These are phyloP conservation scores for Pulveroboletus sp. DNA, from an alignment of 768 basidiomycete genomes.

Conservation along the genomic window DNA sequence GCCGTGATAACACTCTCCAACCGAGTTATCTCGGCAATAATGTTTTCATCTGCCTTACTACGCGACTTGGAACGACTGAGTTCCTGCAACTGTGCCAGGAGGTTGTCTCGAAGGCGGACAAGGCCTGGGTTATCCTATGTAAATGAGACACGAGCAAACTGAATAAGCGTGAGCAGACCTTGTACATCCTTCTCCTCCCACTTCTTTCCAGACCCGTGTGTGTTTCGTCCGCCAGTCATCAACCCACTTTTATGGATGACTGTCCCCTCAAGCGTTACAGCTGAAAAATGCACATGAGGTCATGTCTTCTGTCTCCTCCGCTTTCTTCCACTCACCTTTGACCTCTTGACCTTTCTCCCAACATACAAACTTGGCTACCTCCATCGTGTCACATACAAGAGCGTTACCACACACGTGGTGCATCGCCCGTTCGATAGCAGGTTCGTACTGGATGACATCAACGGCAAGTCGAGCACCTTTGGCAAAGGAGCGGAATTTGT, in stretches of 20 bases:
- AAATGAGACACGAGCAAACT: slow-evolving; percentile 23
- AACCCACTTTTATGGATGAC: slow-evolving; percentile 96
- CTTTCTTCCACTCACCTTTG: slow-evolving; percentile 76
- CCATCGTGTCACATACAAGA: slow-evolving; percentile 93
- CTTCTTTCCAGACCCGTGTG: slow-evolving; percentile 70
- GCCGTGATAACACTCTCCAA: slow-evolving; percentile 74
- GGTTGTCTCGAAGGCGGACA: slow-evolving; percentile 60
- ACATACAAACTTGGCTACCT: slow-evolving; percentile 82
- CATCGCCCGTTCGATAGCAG: slow-evolving; percentile 88
- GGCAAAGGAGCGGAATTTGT: slow-evolving; percentile 89
- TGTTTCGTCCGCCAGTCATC: slow-evolving; percentile 91
- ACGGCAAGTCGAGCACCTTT: slow-evolving; percentile 84
- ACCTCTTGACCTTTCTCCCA: slow-evolving; percentile 96
- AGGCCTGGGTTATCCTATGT: slow-evolving; percentile 33
- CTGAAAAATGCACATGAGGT: slow-evolving; percentile 36
- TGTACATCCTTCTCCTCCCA: slow-evolving; percentile 95
- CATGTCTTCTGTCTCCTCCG: background rate
- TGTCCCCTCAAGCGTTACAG: slow-evolving; percentile 94
- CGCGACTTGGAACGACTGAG: slow-evolving; percentile 80
- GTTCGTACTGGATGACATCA: slow-evolving; percentile 78
- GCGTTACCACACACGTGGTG: slow-evolving; percentile 96
- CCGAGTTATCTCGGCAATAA: slow-evolving; percentile 71
- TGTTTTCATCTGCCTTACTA: slow-evolving; percentile 76
- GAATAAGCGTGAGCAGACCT: slow-evolving; percentile 40
- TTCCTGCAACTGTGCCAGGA: slow-evolving; percentile 74